Evolutionary conservation across 2,329 filamentous ascomycete genomes (phyloP).

Genomic region (Teratosphaeria gauchensis): DNA sequence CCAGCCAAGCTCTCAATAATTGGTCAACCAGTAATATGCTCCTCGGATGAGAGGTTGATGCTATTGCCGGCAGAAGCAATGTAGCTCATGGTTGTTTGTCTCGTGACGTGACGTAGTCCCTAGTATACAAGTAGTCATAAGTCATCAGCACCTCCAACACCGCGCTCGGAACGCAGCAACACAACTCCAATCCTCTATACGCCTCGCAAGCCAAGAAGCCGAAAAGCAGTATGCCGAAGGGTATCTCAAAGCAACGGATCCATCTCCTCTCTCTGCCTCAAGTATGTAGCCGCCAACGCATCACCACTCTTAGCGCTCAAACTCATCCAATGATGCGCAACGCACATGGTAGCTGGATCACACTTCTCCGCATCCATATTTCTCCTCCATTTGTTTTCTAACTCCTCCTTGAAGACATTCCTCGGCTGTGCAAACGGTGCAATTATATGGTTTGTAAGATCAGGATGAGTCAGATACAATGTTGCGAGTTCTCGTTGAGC

Average conservation of each 20-base stretch:
- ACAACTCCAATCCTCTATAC: not conserved
- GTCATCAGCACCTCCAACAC: not conserved
- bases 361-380: conserved; percentile 55
- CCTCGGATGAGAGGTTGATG: too few relatives aligned
- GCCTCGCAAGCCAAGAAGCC: not conserved
- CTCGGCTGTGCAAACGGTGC: conserved; percentile 73
- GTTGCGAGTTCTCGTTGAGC: conserved; percentile 89
- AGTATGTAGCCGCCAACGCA: conserved; percentile 68
- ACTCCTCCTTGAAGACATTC: conserved; percentile 82
- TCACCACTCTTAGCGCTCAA: conserved; percentile 78
- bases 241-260: conserved; percentile 31
- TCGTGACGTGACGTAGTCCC: not conserved
- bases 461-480: conserved; percentile 85
- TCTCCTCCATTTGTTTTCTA: conserved; percentile 57
- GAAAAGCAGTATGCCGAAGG: not conserved
- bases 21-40: too few relatives aligned
- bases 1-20: too few relatives aligned
- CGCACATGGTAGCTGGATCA: conserved; percentile 82
- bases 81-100: not conserved
- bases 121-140: not conserved
- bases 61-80: too few relatives aligned
- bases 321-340: conserved; percentile 97
- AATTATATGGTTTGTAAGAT: conserved; percentile 68
- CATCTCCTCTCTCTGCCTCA: conserved; percentile 61
- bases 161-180: not conserved